phyloP scores from a whole-genome alignment of 176 grass and related monocot genomes.

The Poa annua region DNA sequence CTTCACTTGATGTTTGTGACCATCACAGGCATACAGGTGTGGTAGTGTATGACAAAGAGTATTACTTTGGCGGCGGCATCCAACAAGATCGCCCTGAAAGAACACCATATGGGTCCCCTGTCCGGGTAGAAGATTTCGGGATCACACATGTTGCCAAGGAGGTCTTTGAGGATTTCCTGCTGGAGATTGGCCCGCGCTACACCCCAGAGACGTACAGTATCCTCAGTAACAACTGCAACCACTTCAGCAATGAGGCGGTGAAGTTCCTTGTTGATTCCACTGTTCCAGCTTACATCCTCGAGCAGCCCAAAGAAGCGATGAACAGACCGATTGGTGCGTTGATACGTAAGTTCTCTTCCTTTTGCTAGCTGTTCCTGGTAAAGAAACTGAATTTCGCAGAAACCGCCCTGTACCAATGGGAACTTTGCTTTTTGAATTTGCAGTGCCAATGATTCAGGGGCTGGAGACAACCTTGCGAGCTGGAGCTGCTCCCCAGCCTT shows the following conservation, averaged over 20 bases:
- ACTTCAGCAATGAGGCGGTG: conserved; percentile 78
- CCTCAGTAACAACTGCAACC: conserved; percentile 86
- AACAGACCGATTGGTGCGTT: conserved; percentile 72
- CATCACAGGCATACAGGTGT: conserved; percentile 79
- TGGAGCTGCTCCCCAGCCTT: conserved; percentile 58
- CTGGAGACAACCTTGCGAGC: conserved; percentile 63
- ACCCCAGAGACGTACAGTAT: conserved; percentile 66
- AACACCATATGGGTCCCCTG: conserved; percentile 70
- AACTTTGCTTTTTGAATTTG: not conserved
- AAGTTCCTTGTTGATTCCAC: conserved; percentile 63
- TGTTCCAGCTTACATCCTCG: conserved; percentile 74
- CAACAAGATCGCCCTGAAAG: conserved; percentile 58
- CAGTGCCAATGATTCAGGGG: conserved; percentile 83
- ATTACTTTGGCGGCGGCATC: conserved; percentile 84
- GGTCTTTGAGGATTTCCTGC: conserved; percentile 71
- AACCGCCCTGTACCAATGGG: not conserved
- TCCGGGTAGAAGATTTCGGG: conserved; percentile 58
- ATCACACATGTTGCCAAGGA: conserved; percentile 63
- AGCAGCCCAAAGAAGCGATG: conserved; percentile 78
- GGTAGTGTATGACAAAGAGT: conserved; percentile 79
- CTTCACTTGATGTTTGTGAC: not conserved
- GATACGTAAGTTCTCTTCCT: conserved; percentile 51
- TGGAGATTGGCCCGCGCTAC: conserved; percentile 69
- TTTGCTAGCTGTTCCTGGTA: not conserved
- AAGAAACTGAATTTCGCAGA: not conserved